Conservation (phyloP, 495 filamentous ascomycete genomes). For the Penicillium angulare region DNA sequence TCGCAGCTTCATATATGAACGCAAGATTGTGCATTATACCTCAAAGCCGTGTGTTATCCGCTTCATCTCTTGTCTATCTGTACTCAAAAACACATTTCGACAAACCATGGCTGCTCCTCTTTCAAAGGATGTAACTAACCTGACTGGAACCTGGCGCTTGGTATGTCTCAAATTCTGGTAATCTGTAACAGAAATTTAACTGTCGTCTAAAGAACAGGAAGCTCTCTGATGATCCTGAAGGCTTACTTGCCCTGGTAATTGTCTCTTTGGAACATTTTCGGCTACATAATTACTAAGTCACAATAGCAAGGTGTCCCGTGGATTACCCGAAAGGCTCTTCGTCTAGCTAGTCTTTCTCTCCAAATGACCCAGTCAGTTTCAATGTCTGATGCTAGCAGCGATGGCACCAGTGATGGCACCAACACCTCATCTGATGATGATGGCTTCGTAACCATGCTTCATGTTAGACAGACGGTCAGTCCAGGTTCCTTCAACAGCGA, state of each 20-base stretch:
- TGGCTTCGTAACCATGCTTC: conserved; percentile 7
- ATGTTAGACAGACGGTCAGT: conserved; percentile 15
- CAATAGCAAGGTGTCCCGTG: conserved; percentile 23
- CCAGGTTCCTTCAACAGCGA: conserved; percentile 18
- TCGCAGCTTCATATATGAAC: no score
- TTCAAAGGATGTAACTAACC: conserved; percentile 3
- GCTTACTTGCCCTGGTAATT: conserved; percentile 15
- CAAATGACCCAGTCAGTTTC: conserved; percentile 12
- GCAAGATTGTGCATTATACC: no score
- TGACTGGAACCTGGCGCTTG: conserved; percentile 18
- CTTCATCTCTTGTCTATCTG: no score
- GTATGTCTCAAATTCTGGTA: background rate
- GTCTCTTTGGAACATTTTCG: background rate
- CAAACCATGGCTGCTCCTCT: conserved; percentile 7
- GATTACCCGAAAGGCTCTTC: conserved; percentile 13
- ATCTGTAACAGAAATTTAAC: background rate
- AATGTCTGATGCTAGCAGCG: background rate
- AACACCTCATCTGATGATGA: background rate
- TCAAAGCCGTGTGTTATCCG: no score
- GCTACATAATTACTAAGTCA: background rate
- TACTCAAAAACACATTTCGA: background rate
- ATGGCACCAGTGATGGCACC: background rate
- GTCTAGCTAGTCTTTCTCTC: conserved; percentile 13
- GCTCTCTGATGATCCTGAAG: conserved; percentile 20
- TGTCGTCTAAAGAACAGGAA: conserved; percentile 19